Evolutionary conservation across 352 stramenopile genomes (phyloP).

Genomic region (Globisporangium perplexum): DNA sequence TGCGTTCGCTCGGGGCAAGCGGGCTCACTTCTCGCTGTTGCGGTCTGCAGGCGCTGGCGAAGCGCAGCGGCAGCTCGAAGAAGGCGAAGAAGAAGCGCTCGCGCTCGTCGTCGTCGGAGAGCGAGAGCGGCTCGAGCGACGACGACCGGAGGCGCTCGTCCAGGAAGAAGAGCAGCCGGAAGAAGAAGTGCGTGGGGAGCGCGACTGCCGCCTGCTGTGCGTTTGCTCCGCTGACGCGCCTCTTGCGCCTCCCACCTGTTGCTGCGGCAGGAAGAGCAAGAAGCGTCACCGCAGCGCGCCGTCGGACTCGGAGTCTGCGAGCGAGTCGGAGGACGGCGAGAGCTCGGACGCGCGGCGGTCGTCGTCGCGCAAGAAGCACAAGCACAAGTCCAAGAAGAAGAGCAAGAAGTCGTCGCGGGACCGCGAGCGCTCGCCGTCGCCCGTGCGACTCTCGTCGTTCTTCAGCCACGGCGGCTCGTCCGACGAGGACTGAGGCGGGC

Average conservation of each 20-base stretch:
- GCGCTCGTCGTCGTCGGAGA: conserved; percentile 46
- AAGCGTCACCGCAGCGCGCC: conserved; percentile 47
- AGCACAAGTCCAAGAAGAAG: conserved; percentile 43
- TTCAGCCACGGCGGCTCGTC: conserved; percentile 51
- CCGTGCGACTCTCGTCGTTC: conserved; percentile 89
- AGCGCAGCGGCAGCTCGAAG: conserved; percentile 54
- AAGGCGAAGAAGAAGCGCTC: conserved; percentile 81
- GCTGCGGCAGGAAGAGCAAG: conserved; percentile 41
- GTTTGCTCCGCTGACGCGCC: conserved; percentile 6
- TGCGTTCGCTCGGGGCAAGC: not conserved
- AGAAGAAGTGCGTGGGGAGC: conserved; percentile 52
- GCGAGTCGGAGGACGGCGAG: conserved; percentile 25
- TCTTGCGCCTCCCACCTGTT: too few species aligned
- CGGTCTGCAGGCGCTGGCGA: conserved; percentile 48
- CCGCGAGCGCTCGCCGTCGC: conserved; percentile 42
- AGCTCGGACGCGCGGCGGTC: conserved; percentile 16
- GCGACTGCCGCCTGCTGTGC: too few species aligned
- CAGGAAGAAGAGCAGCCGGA: conserved; percentile 64
- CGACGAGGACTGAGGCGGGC: conserved; percentile 9
- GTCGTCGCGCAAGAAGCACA: conserved; percentile 29
- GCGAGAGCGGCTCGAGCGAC: conserved; percentile 37
- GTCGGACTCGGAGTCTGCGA: conserved; percentile 39
- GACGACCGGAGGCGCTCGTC: conserved; percentile 37
- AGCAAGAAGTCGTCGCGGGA: conserved; percentile 44
- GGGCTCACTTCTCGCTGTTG: not conserved